Conservation (phyloP, 169 alveolate genomes). For the Cryptosporidium canis region DNA sequence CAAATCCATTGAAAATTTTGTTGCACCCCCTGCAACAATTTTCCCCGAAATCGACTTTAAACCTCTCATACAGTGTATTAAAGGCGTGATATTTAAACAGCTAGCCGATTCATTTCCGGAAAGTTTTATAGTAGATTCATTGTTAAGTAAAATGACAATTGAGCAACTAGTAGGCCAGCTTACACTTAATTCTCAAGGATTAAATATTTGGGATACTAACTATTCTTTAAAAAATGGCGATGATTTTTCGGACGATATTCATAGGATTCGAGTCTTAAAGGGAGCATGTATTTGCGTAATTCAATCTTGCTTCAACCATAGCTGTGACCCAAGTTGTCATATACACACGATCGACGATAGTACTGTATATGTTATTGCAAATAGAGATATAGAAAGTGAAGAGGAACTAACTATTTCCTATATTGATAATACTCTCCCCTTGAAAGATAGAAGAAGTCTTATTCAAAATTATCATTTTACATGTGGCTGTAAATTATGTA, state of each 20-base stretch:
- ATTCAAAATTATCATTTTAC: conserved; percentile 73
- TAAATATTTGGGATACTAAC: conserved; percentile 73
- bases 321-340: conserved; percentile 77
- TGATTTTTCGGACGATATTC: background rate
- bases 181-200: conserved; percentile 73
- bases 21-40: conserved; percentile 74
- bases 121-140: background rate
- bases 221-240: no score
- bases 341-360: conserved; percentile 57
- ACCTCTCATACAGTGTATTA: conserved; percentile 39
- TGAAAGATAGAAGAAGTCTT: conserved; percentile 54
- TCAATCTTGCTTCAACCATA: conserved; percentile 78
- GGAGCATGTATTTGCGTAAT: conserved; percentile 76
- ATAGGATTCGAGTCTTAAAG: conserved; percentile 37
- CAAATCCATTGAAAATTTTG: conserved; percentile 61
- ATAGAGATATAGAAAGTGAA: conserved; percentile 72
- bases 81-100: conserved; percentile 21
- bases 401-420: conserved; percentile 76
- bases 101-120: conserved; percentile 1
- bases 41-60: conserved; percentile 67
- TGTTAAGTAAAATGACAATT: conserved; percentile 54
- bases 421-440: conserved; percentile 76
- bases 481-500: conserved; percentile 70
- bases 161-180: conserved; percentile 72
- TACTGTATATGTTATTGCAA: conserved; percentile 72